Conservation (phyloP, 257 asterid species). For the Mitragyna speciosa region DNA sequence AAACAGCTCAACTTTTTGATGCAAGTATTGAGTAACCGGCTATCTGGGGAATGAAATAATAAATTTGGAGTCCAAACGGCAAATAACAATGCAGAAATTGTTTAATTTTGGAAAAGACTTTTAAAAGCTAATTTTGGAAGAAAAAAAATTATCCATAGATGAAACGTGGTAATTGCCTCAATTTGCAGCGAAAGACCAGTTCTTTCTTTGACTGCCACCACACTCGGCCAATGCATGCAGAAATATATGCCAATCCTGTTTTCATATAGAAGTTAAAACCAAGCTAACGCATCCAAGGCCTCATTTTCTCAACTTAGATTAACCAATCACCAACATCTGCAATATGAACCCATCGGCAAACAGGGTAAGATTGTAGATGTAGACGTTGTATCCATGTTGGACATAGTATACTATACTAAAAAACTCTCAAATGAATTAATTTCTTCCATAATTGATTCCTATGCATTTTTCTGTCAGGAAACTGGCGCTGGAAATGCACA, state of each 20-base stretch:
- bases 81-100: too few species aligned
- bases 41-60: too few species aligned
- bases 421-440: neutral
- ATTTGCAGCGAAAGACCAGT: neutral
- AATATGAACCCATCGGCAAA: conserved; percentile 38
- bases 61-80: too few species aligned
- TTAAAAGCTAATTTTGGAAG: neutral
- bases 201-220: conserved; percentile 1
- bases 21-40: too few species aligned
- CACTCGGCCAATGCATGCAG: neutral
- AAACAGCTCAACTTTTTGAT: too few species aligned
- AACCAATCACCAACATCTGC: neutral
- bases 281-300: neutral
- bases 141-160: neutral
- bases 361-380: conserved; percentile 30
- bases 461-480: conserved; percentile 23
- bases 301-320: neutral
- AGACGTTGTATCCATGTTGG: neutral
- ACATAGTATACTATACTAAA: neutral
- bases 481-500: conserved; percentile 13
- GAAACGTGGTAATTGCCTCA: conserved; percentile 7
- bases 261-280: neutral
- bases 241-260: neutral
- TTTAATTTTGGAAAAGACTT: too few species aligned
- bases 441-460: neutral